These are phyloP conservation scores for Sporothrix luriei DNA, from an alignment of 2,329 filamentous ascomycete genomes.

Conservation along the genomic window DNA sequence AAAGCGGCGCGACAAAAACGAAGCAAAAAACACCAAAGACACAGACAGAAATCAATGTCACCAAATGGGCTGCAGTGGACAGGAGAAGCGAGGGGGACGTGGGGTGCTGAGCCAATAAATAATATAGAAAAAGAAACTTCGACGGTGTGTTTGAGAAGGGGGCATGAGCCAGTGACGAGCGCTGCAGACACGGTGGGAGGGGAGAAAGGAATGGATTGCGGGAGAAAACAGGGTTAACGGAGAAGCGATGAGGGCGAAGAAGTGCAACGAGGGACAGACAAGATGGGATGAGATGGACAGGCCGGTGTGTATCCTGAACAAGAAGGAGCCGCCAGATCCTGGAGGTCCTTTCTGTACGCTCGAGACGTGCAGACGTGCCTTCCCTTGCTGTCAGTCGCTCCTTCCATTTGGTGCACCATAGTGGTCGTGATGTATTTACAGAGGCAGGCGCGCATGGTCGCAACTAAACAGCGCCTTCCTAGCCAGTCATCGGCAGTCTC, in stretches of 20 bases:
- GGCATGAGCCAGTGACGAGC: neutral
- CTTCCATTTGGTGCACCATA: neutral
- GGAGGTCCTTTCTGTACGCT: slow-evolving; percentile 1
- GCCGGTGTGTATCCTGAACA: slow-evolving; percentile 18
- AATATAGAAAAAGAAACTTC: slow-evolving; percentile 21
- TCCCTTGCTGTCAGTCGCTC: slow-evolving; percentile 12
- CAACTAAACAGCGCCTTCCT: slow-evolving; percentile 14
- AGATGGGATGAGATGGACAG: slow-evolving; percentile 25
- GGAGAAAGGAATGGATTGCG: neutral
- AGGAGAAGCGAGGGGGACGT: slow-evolving; percentile 12
- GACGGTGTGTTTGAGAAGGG: neutral
- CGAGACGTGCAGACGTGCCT: slow-evolving; percentile 9
- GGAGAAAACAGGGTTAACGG: neutral
- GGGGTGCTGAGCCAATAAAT: neutral
- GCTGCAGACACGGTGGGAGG: neutral
- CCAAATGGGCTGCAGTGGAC: slow-evolving; percentile 5
- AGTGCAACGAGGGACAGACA: slow-evolving; percentile 23
- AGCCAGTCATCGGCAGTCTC: slow-evolving; percentile 20
- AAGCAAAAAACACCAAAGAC: neutral
- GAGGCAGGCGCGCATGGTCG: slow-evolving; percentile 24
- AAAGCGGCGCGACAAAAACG: neutral
- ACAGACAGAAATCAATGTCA: slow-evolving; percentile 20
- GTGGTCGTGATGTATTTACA: slow-evolving; percentile 2
- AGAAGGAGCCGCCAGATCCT: slow-evolving; percentile 23
- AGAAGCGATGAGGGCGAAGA: slow-evolving; percentile 16